Conservation (phyloP, 306 rosid species). For the Ormosia emarginata region DNA sequence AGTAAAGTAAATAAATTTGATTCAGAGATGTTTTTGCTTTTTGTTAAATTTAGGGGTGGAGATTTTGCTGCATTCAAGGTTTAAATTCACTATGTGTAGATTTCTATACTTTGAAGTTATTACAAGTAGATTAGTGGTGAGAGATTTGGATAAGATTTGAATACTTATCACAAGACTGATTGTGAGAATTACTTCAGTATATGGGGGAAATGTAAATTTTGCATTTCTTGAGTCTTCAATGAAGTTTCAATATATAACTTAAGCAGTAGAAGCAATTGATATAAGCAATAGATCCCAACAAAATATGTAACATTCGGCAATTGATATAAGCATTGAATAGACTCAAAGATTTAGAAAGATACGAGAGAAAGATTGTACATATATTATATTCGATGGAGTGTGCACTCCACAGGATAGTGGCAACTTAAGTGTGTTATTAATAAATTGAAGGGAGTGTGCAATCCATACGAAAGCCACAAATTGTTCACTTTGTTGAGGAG, state of each 20-base stretch:
- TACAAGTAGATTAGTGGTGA: too few relatives aligned
- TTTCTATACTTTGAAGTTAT: too few relatives aligned
- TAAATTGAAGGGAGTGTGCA: constrained; percentile 37
- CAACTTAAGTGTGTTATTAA: constrained; percentile 4
- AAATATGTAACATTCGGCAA: not conserved
- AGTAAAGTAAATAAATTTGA: not conserved
- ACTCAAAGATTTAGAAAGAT: not conserved
- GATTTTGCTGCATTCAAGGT: not conserved
- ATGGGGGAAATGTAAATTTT: not conserved
- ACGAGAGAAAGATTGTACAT: not conserved
- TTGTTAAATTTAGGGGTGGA: not conserved
- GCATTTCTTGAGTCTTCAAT: not conserved
- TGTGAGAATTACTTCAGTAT: not conserved
- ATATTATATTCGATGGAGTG: constrained; percentile 21
- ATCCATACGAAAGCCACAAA: constrained; percentile 35
- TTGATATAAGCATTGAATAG: not conserved
- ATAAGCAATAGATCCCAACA: not conserved
- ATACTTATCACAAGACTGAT: not conserved
- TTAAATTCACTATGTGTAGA: not conserved
- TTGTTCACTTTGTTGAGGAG: not conserved
- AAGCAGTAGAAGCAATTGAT: not conserved
- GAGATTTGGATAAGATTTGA: not conserved
- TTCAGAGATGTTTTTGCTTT: not conserved
- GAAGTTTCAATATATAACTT: not conserved
- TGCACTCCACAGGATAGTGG: constrained; percentile 32